Evolutionary conservation across 805 yeast genomes (phyloP), one percentile per base, ranked within the genome.

Genomic region (Starmera pachycereana): DNA sequence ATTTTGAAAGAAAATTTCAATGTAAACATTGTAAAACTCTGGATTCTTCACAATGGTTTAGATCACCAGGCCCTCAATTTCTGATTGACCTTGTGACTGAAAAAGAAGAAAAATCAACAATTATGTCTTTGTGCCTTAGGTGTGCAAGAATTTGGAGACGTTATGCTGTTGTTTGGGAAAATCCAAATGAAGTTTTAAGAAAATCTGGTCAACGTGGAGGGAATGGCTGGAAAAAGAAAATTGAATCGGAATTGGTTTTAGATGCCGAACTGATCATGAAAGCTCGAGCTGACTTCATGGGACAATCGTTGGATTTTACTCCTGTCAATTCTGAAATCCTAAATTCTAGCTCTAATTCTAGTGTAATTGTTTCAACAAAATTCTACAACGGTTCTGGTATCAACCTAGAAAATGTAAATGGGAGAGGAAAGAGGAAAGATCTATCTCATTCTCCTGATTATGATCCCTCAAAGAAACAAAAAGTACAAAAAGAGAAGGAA

Each of bases 71-170:
- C 1, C 69, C 66, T 27, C 62, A 67, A 3, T 58, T n/a, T 12
- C n/a, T 12, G 8, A 19, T 59, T 5, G 65, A 68, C 11, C 57
- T 61, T 4, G 61, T 61, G 7, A 49, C 50, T n/a, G 49, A 53
- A 10, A 40, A 39, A 31, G 31, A 27, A n/a, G 37, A 35, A 13
- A 28, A 9, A 13, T 42, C 11, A 29, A 51, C 62, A 1, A 61
- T 76, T 2, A 59, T 66, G 12, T 96, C 88, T 0, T 62, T 90
- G 12, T 90, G 98, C 57, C 61, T 71, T 27, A 67, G 97, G 40
- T 90, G 98, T 64, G 96, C 96, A 0, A 70, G 83, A 42, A 54
- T 92, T 27, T 90, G 97, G 97, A 71, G 96, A 57, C 65, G 94
- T 32, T 90, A 90, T 58, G 96, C 88, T 0, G 78, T 85, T 0